Evolutionary conservation across 495 filamentous ascomycete genomes (phyloP).

Genomic region (Daldinia childiae): DNA sequence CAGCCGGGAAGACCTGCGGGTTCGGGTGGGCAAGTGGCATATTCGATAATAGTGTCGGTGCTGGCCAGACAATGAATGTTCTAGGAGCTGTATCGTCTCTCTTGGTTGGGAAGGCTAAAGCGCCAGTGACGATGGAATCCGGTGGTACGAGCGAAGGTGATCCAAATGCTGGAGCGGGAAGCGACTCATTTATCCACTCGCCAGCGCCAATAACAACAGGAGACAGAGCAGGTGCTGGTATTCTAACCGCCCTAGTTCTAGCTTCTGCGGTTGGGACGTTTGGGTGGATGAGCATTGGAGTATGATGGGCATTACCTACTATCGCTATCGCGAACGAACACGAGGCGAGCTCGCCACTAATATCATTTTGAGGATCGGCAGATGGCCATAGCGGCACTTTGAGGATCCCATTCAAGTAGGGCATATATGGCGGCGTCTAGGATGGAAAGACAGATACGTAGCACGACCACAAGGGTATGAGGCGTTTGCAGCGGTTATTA

Average conservation of each 20-base stretch:
- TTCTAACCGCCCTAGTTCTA: slow-evolving; percentile 60
- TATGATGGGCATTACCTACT: slow-evolving; percentile 2
- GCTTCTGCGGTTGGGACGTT: slow-evolving; percentile 39
- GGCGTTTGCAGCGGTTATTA: slow-evolving; percentile 22
- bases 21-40: slow-evolving; percentile 71
- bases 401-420: neutral
- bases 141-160: slow-evolving; percentile 71
- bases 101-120: slow-evolving; percentile 49
- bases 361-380: neutral
- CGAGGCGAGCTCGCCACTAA: slow-evolving; percentile 5
- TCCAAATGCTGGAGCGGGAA: slow-evolving; percentile 63
- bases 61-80: slow-evolving; percentile 68
- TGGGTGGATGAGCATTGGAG: slow-evolving; percentile 46
- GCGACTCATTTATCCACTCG: slow-evolving; percentile 33
- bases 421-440: slow-evolving; percentile 30
- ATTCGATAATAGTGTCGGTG: slow-evolving; percentile 61
- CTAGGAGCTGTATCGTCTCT: slow-evolving; percentile 61
- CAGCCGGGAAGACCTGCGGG: slow-evolving; percentile 67
- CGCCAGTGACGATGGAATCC: slow-evolving; percentile 60
- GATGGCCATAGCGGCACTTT: neutral
- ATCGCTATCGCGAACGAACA: neutral
- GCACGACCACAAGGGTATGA: slow-evolving; percentile 9
- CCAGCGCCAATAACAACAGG: slow-evolving; percentile 56
- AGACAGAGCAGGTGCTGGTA: slow-evolving; percentile 65
- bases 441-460: slow-evolving; percentile 19